These are phyloP conservation scores for Phytophthora pistaciae DNA, from an alignment of 352 stramenopile species.

Conservation along the genomic window DNA sequence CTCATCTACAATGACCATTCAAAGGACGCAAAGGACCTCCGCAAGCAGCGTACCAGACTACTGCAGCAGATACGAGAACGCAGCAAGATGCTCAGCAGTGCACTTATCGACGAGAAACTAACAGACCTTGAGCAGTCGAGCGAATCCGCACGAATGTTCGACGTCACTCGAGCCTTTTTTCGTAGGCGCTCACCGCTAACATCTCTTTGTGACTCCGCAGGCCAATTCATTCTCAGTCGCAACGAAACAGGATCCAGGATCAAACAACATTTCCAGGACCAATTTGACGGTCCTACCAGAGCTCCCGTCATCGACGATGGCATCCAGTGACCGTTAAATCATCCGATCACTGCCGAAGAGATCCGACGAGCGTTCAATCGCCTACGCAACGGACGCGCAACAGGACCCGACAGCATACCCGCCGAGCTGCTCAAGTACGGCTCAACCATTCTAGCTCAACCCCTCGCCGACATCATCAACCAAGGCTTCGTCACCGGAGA, in stretches of 20 bases:
- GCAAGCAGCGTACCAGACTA: neutral
- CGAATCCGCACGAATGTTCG: neutral
- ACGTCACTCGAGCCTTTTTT: constrained; percentile 2
- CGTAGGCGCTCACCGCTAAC: neutral
- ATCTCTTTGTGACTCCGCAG: constrained; percentile 4
- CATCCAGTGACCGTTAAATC: neutral
- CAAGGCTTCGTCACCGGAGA: constrained; percentile 5
- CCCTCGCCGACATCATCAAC: constrained; percentile 3
- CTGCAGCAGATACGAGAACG: constrained; percentile 6
- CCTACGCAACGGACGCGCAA: constrained; percentile 9
- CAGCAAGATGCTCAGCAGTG: constrained; percentile 1
- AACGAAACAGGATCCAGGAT: constrained; percentile 5
- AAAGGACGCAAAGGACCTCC: neutral
- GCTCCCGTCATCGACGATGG: neutral
- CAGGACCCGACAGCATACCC: neutral
- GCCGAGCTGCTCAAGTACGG: constrained; percentile 16
- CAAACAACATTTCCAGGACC: constrained; percentile 6
- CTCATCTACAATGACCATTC: constrained; percentile 1
- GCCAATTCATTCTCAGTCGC: constrained; percentile 3
- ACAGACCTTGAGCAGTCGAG: neutral
- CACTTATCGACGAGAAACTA: constrained; percentile 5
- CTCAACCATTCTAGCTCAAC: neutral
- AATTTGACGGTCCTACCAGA: neutral
- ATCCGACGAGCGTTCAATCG: neutral
- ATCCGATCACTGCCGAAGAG: neutral